Evolutionary conservation across 345 rosid species (phyloP).

Genomic region (Euphorbia pulcherrima): DNA sequence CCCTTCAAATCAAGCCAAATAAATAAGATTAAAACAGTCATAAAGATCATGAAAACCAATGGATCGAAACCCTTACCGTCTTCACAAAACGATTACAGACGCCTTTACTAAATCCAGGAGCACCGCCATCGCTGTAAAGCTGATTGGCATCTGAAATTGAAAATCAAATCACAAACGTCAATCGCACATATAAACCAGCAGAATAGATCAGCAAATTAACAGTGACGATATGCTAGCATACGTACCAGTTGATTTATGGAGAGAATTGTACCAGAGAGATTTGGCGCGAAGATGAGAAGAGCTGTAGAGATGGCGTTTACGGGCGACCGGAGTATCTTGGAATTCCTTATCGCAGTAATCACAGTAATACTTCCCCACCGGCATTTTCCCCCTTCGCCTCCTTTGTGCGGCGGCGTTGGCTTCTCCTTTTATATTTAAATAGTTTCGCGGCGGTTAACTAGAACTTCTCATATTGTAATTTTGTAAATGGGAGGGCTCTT

Average conservation of each 20-base stretch:
- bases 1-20: slow-evolving; percentile 40
- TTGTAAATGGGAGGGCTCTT: no score
- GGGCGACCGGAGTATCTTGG: slow-evolving; percentile 68
- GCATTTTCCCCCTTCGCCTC: slow-evolving; percentile 33
- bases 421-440: background rate
- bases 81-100: slow-evolving; percentile 67
- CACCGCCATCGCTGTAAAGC: background rate
- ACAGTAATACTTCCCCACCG: slow-evolving; percentile 70
- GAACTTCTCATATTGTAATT: no score
- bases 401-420: background rate
- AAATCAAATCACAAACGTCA: background rate
- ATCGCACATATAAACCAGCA: background rate
- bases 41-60: background rate
- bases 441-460: no score
- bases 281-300: slow-evolving; percentile 79
- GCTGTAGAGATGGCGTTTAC: slow-evolving; percentile 84
- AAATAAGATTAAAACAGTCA: background rate
- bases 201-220: background rate
- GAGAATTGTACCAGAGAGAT: slow-evolving; percentile 62
- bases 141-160: slow-evolving; percentile 27
- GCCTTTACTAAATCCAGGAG: slow-evolving; percentile 33
- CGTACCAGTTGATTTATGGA: slow-evolving; percentile 20
- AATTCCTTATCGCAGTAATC: slow-evolving; percentile 93
- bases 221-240: background rate
- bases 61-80: slow-evolving; percentile 28